Percentiles rank a stretch among this genome's conserved stretches.
phyloP scores from a whole-genome alignment of 805 yeast genomes.

The Yarrowia divulgata region DNA sequence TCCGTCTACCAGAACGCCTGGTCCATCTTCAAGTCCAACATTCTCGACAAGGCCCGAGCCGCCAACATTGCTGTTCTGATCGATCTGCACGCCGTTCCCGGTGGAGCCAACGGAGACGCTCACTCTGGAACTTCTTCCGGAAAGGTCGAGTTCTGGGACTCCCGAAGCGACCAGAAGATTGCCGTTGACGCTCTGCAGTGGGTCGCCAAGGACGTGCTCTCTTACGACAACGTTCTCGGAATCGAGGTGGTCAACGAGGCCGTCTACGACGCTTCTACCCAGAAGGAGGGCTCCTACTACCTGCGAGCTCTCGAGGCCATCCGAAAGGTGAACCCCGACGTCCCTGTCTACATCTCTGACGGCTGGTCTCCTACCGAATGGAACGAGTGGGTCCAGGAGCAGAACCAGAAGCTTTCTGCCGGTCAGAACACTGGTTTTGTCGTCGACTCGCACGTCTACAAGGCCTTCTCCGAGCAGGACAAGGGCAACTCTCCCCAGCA shows the following conservation, averaged over 20 bases:
- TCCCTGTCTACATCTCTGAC: constrained; percentile 86
- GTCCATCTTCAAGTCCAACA: constrained; percentile 60
- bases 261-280: constrained; percentile 58
- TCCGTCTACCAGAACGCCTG: constrained; percentile 70
- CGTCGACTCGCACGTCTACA: constrained; percentile 83
- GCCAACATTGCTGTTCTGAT: constrained; percentile 75
- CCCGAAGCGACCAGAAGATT: constrained; percentile 49
- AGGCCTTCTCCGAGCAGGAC: constrained; percentile 83
- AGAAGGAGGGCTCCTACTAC: constrained; percentile 60
- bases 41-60: constrained; percentile 65
- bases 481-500: constrained; percentile 67
- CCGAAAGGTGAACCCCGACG: constrained; percentile 58
- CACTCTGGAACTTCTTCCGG: constrained; percentile 78
- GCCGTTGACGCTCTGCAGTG: constrained; percentile 63
- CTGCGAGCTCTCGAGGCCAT: constrained; percentile 67
- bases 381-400: constrained; percentile 66
- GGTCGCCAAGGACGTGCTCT: constrained; percentile 65
- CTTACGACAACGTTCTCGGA: constrained; percentile 75
- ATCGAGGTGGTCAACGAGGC: constrained; percentile 89
- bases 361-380: constrained; percentile 92
- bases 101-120: constrained; percentile 86
- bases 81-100: constrained; percentile 90
- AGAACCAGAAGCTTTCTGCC: constrained; percentile 47
- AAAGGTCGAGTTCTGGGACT: constrained; percentile 70
- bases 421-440: constrained; percentile 62